phyloP scores from a whole-genome alignment of 495 filamentous ascomycete genomes.

The Diplogelasinospora grovesii region DNA sequence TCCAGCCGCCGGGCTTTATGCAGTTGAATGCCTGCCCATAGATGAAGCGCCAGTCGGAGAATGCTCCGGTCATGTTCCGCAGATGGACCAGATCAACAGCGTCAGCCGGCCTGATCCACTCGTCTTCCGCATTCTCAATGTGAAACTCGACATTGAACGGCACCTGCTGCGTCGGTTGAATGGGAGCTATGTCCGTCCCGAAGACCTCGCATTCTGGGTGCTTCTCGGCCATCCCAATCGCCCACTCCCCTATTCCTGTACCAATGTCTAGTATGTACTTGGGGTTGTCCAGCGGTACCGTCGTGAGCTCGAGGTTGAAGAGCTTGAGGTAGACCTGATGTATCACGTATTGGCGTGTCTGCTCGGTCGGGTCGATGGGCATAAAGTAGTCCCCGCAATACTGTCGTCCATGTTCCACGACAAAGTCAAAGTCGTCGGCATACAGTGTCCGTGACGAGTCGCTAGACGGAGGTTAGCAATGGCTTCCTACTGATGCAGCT shows the following conservation, averaged over 20 bases:
- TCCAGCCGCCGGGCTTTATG: slow-evolving; percentile 57
- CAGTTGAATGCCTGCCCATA: slow-evolving; percentile 55
- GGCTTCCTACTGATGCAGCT: not conserved
- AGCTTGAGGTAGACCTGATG: slow-evolving; percentile 59
- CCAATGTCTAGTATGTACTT: slow-evolving; percentile 61
- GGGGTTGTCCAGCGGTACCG: slow-evolving; percentile 47
- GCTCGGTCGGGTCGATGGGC: slow-evolving; percentile 70
- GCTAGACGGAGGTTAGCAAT: slow-evolving; percentile 9
- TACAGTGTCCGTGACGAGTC: slow-evolving; percentile 56
- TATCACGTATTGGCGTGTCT: slow-evolving; percentile 60
- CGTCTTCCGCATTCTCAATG: slow-evolving; percentile 59
- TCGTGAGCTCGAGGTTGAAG: slow-evolving; percentile 53
- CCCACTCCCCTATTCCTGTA: slow-evolving; percentile 67
- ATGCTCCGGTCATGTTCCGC: slow-evolving; percentile 56
- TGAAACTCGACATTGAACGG: slow-evolving; percentile 65
- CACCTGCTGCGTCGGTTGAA: slow-evolving; percentile 44
- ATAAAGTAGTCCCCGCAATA: slow-evolving; percentile 68
- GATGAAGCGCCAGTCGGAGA: slow-evolving; percentile 53
- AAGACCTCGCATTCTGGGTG: slow-evolving; percentile 58
- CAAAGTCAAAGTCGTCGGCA: slow-evolving; percentile 47
- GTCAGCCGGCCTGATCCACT: slow-evolving; percentile 48
- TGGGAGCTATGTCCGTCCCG: slow-evolving; percentile 61
- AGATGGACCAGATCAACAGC: slow-evolving; percentile 63
- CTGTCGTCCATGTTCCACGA: slow-evolving; percentile 57
- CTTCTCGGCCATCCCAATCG: slow-evolving; percentile 61